phyloP scores from a whole-genome alignment of 176 grass and related monocot species.

The Aechmea fasciata region DNA sequence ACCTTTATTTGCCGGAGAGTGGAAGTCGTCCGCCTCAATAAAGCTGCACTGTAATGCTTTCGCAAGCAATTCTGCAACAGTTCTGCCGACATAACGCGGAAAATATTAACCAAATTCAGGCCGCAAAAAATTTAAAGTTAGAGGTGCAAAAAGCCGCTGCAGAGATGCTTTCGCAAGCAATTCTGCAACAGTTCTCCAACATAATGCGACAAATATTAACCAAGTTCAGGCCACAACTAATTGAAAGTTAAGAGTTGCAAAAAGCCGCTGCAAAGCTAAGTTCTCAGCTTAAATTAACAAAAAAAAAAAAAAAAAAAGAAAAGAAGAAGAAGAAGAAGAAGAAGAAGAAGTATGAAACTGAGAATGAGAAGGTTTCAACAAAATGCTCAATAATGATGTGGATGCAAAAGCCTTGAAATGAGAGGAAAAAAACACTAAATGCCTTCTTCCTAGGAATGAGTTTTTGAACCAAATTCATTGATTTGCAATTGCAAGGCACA shows the following conservation, averaged over 20 bases:
- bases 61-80: slow-evolving; percentile 61
- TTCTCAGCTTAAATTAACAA: too few species aligned
- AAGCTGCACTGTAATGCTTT: slow-evolving; percentile 48
- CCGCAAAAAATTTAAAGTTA: neutral
- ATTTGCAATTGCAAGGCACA: too few species aligned
- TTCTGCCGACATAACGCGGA: slow-evolving; percentile 21
- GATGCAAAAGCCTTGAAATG: too few species aligned
- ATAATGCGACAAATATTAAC: neutral
- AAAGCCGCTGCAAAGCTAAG: neutral
- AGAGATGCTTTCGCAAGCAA: slow-evolving; percentile 32
- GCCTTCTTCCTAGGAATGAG: too few species aligned
- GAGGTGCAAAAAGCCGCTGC: neutral
- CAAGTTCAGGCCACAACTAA: neutral
- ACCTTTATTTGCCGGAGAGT: slow-evolving; percentile 87
- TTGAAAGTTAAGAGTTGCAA: neutral
- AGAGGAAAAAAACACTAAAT: too few species aligned
- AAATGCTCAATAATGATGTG: too few species aligned
- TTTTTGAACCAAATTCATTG: too few species aligned
- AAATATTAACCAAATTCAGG: neutral
- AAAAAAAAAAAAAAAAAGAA: too few species aligned
- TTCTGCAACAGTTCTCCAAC: slow-evolving; percentile 54
- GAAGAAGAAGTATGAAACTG: too few species aligned
- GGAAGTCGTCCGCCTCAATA: slow-evolving; percentile 82
- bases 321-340: too few species aligned
- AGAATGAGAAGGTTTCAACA: too few species aligned